Percentiles rank a stretch among this genome's conserved stretches.
Conservation (phyloP, 208 protist species). For the Tetramitus jugosus region DNA sequence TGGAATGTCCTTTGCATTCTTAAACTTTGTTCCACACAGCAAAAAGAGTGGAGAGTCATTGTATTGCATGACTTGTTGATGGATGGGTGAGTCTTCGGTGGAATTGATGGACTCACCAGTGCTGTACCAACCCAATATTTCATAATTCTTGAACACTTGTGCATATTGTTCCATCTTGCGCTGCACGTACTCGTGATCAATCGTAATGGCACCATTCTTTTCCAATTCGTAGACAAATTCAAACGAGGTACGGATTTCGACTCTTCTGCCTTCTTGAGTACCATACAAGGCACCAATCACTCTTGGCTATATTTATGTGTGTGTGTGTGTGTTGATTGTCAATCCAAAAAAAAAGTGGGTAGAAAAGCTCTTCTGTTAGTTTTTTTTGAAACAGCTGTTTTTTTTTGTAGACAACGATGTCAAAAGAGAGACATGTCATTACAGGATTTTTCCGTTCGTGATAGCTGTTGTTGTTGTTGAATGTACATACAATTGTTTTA, state of each 20-base stretch:
- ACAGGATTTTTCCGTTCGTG: no score
- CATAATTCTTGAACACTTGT: slow-evolving; percentile 48
- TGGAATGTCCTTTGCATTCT: slow-evolving; percentile 30
- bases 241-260: slow-evolving; percentile 47
- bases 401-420: no score
- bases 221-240: slow-evolving; percentile 38
- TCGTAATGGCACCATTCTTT: slow-evolving; percentile 11
- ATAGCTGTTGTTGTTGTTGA: no score
- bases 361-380: no score
- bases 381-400: no score
- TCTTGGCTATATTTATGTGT: not conserved
- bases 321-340: no score
- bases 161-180: not conserved
- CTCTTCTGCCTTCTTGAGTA: slow-evolving; percentile 29
- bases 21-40: slow-evolving; percentile 33
- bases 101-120: slow-evolving; percentile 31
- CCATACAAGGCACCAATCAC: slow-evolving; percentile 43
- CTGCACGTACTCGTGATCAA: not conserved
- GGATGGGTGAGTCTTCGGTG: slow-evolving; percentile 19
- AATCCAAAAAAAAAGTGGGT: no score
- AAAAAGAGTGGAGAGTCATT: slow-evolving; percentile 36
- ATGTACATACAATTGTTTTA: not conserved
- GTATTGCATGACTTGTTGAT: slow-evolving; percentile 12
- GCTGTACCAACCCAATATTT: slow-evolving; percentile 58
- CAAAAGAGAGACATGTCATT: no score